Evolutionary conservation across 371 early-diverging fungal genomes (phyloP), one percentile per base, ranked within the genome.

Genomic region (Apophysomyces elegans): DNA sequence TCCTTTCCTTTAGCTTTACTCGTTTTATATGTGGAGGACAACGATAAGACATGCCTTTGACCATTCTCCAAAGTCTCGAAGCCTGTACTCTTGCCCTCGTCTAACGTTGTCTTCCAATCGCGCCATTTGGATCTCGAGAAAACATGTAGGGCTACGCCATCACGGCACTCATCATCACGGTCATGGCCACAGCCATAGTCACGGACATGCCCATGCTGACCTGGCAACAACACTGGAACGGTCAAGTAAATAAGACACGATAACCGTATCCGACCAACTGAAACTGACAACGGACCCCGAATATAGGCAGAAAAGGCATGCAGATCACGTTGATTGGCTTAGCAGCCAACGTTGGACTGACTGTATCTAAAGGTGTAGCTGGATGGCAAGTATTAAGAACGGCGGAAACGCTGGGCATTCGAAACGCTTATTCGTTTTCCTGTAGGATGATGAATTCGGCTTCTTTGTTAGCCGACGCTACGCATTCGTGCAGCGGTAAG

Each of bases 381-480:
- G 91, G 91, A 43, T 81, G 86, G 85, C 82, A 83, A 58, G 45
- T 38, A 26, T n/a, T 26, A 26, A 26, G 32, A 26, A 26, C 26
- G 21, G 35, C 26, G 5, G 41, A 41, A 14, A 21, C 8, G 16
- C 44, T 59, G 9, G 54, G 56, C 41, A 21, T 39, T 35, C 26
- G 32, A 26, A 59, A 7, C 58, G 59, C 45, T 11, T 45, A n/a
- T 56, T 56, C 32, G 2, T 26, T 26, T 38, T 5, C 54, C 16
- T 5, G 32, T 69, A 86, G 86, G 82, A 43, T 80, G 13, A 85
- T 87, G 80, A 86, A 90, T 76, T 90, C 90, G n/a, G 87, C 88
- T 9, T 86, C 91, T 8, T 70, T 91, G 50, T 46, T 91, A 37
- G 91, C 91, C 0, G 91, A 91, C 60, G 87, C 91, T 5, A 78